Conservation (phyloP, 1,139 yeast genomes). For the Meyerozyma carpophila region DNA sequence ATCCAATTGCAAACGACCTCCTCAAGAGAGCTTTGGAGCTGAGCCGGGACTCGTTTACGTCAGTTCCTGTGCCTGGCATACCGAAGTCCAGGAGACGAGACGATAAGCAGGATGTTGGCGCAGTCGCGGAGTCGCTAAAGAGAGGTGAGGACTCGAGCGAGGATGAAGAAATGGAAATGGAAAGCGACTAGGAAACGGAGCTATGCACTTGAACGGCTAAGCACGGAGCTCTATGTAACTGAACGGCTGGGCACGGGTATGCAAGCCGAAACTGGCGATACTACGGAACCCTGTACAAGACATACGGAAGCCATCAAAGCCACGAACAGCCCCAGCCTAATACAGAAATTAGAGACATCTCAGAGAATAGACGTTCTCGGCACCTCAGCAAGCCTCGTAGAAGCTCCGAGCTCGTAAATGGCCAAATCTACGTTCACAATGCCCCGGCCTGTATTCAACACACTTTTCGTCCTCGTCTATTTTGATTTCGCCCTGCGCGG, state of each 20-base stretch:
- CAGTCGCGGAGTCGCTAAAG: slow-evolving; percentile 36
- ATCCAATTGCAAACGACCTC: slow-evolving; percentile 79
- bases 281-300: too few species aligned
- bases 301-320: neutral
- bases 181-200: slow-evolving; percentile 52
- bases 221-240: too few species aligned
- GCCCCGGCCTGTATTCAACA: neutral
- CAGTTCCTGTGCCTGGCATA: slow-evolving; percentile 17
- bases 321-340: neutral
- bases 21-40: slow-evolving; percentile 75
- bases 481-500: slow-evolving; percentile 1
- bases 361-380: neutral
- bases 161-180: slow-evolving; percentile 62
- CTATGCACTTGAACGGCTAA: too few species aligned
- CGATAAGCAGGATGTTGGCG: slow-evolving; percentile 21
- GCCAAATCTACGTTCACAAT: too few species aligned
- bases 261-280: too few species aligned
- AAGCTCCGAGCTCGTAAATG: too few species aligned
- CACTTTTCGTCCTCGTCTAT: neutral
- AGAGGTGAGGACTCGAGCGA: slow-evolving; percentile 55
- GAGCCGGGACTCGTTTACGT: slow-evolving; percentile 38
- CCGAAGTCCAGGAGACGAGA: slow-evolving; percentile 11
- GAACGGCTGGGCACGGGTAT: too few species aligned
- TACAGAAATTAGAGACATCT: neutral
- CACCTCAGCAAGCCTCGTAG: too few species aligned